Conservation (phyloP, 495 filamentous ascomycete genomes). For the Aspergillus heteromorphus region DNA sequence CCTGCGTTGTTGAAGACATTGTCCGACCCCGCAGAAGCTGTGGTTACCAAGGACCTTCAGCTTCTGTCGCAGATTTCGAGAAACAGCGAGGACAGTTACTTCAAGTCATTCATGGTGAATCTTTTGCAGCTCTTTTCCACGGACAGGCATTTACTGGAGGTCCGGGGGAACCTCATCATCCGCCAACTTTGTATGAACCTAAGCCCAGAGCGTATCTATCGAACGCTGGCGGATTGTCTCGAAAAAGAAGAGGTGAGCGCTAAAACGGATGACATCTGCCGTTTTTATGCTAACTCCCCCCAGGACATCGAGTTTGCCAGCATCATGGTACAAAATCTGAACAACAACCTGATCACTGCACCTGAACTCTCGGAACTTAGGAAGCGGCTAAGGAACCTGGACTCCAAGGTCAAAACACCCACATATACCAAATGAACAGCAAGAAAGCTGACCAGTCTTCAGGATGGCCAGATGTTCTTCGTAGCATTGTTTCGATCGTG, state of each 20-base stretch:
- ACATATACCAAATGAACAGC: neutral
- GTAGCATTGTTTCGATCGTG: constrained; percentile 90
- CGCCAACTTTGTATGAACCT: constrained; percentile 89
- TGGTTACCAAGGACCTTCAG: constrained; percentile 92
- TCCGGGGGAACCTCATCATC: constrained; percentile 92
- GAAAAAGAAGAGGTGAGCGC: constrained; percentile 79
- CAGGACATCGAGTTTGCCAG: constrained; percentile 94
- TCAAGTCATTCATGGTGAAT: constrained; percentile 97
- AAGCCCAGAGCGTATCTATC: constrained; percentile 91
- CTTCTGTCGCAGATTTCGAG: constrained; percentile 92
- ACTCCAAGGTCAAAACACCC: constrained; percentile 58
- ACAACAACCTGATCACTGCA: constrained; percentile 98
- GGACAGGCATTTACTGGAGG: constrained; percentile 84
- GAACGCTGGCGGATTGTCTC: constrained; percentile 91
- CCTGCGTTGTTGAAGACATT: constrained; percentile 94
- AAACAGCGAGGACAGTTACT: constrained; percentile 95
- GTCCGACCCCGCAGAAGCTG: constrained; percentile 90
- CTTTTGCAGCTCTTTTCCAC: constrained; percentile 92
- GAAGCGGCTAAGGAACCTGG: constrained; percentile 83
- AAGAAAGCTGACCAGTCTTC: constrained; percentile 15
- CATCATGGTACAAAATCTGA: constrained; percentile 99
- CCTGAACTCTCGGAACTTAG: constrained; percentile 88
- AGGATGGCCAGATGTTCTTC: constrained; percentile 95
- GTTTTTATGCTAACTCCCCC: neutral
- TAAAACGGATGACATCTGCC: neutral